These are phyloP conservation scores for Xylogone sp. DNA, from an alignment of 2,329 filamentous ascomycete genomes.

Conservation along the genomic window DNA sequence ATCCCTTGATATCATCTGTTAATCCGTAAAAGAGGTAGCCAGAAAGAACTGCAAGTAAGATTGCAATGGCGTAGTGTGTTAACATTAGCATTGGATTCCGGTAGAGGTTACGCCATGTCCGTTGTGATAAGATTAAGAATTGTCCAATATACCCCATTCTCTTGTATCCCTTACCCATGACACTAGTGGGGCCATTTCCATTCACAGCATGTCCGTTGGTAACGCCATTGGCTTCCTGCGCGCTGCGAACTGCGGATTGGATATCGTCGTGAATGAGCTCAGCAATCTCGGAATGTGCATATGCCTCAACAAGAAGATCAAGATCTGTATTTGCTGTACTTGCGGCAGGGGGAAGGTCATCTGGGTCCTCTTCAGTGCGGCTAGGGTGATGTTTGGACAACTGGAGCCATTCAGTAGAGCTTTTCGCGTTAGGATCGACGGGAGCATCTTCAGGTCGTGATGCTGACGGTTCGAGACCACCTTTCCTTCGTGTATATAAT, in stretches of 20 bases:
- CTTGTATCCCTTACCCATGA: constrained; percentile 74
- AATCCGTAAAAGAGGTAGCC: constrained; percentile 96
- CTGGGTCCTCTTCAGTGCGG: constrained; percentile 64
- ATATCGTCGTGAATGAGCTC: constrained; percentile 75
- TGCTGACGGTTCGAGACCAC: constrained; percentile 57
- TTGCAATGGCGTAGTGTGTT: constrained; percentile 96
- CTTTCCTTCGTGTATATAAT: constrained; percentile 80
- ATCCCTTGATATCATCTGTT: constrained; percentile 92
- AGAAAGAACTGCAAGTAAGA: constrained; percentile 87
- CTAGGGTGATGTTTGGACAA: constrained; percentile 49
- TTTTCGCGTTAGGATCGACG: constrained; percentile 37
- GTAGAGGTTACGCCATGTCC: constrained; percentile 97
- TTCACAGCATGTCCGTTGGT: constrained; percentile 52
- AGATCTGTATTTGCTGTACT: constrained; percentile 67
- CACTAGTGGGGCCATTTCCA: constrained; percentile 44
- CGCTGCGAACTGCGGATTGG: constrained; percentile 58
- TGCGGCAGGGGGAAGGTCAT: constrained; percentile 57
- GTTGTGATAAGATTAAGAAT: constrained; percentile 82
- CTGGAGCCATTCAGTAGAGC: constrained; percentile 55
- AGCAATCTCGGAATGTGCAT: constrained; percentile 74
- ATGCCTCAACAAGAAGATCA: constrained; percentile 74
- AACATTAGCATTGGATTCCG: constrained; percentile 98
- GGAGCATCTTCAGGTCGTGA: constrained; percentile 58
- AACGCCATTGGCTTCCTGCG: constrained; percentile 63
- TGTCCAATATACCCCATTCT: constrained; percentile 77